Conservation (phyloP, 805 yeast species). For the Pichia membranifaciens region DNA sequence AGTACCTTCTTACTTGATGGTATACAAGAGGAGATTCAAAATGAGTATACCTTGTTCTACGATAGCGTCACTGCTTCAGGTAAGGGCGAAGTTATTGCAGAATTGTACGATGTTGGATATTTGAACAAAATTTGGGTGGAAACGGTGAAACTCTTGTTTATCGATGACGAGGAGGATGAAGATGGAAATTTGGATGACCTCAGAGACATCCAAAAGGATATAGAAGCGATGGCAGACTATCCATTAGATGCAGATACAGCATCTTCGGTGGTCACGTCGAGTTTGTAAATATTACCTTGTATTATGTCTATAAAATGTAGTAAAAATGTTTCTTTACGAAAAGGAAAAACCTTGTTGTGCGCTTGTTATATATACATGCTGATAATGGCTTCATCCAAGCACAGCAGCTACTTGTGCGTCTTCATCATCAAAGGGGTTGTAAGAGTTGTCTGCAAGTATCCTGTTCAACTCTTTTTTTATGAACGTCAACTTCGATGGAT, state of each 20-base stretch:
- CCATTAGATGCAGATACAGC: not conserved
- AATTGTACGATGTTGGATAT: conserved; percentile 60
- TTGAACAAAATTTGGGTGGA: conserved; percentile 37
- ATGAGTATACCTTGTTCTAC: conserved; percentile 52
- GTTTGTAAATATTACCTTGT: not conserved
- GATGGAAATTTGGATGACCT: not conserved
- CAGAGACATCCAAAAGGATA: conserved; percentile 5
- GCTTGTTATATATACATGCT: too few relatives aligned
- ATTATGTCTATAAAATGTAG: too few relatives aligned
- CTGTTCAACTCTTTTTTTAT: conserved; percentile 74
- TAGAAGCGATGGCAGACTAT: conserved; percentile 3
- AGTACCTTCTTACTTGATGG: conserved; percentile 54
- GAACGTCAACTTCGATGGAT: conserved; percentile 65
- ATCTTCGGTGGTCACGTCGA: conserved; percentile 28
- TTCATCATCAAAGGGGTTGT: conserved; percentile 76
- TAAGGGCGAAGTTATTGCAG: conserved; percentile 33
- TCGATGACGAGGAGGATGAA: conserved; percentile 19
- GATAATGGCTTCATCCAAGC: too few relatives aligned
- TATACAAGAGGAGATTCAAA: conserved; percentile 53
- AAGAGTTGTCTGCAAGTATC: conserved; percentile 74
- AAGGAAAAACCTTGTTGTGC: too few relatives aligned
- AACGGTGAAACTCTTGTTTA: conserved; percentile 26
- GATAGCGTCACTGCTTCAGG: conserved; percentile 25
- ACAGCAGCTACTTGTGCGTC: conserved; percentile 24
- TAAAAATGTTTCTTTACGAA: too few relatives aligned